A percentile compares a stretch with the other conserved stretches of the same genome.
These are phyloP conservation scores for Fusarium tuaranense DNA, from an alignment of 2,329 filamentous ascomycete genomes.

Conservation along the genomic window DNA sequence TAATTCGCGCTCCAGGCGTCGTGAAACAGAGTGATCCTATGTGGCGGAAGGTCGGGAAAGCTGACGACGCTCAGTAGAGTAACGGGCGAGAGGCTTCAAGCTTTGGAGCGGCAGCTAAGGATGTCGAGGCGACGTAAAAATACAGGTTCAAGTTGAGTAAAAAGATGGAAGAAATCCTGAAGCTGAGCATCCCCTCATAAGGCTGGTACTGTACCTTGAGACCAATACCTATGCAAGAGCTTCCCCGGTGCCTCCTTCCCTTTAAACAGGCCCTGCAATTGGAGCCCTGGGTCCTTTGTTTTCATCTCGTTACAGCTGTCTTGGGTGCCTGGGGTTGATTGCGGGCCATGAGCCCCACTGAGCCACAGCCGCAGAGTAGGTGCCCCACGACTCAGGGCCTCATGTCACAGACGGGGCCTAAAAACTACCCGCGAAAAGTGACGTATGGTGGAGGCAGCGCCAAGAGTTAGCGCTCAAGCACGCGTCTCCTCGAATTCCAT, in stretches of 20 bases:
- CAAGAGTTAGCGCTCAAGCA: neutral
- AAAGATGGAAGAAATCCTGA: neutral
- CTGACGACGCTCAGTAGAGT: slow-evolving; percentile 2
- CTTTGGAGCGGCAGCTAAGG: neutral
- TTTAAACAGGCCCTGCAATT: slow-evolving; percentile 2
- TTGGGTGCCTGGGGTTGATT: slow-evolving; percentile 12
- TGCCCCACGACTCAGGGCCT: slow-evolving; percentile 11
- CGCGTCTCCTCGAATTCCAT: neutral
- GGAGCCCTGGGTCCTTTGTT: slow-evolving; percentile 20
- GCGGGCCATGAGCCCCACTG: slow-evolving; percentile 37
- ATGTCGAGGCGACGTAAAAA: slow-evolving; percentile 10
- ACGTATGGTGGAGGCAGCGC: slow-evolving; percentile 18
- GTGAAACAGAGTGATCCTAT: neutral
- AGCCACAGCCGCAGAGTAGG: slow-evolving; percentile 41
- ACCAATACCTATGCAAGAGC: neutral
- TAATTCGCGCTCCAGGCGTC: neutral
- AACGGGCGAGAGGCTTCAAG: slow-evolving; percentile 7
- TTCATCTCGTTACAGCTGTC: slow-evolving; percentile 19
- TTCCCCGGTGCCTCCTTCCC: slow-evolving; percentile 21
- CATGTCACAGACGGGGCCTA: slow-evolving; percentile 22
- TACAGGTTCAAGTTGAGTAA: slow-evolving; percentile 19
- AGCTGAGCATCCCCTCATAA: slow-evolving; percentile 21
- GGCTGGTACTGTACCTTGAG: slow-evolving; percentile 11
- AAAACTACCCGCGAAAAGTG: slow-evolving; percentile 21
- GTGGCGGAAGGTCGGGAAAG: slow-evolving; percentile 9